phyloP scores from a whole-genome alignment of 2,329 filamentous ascomycete species.

The Scedosporium apiospermum region DNA sequence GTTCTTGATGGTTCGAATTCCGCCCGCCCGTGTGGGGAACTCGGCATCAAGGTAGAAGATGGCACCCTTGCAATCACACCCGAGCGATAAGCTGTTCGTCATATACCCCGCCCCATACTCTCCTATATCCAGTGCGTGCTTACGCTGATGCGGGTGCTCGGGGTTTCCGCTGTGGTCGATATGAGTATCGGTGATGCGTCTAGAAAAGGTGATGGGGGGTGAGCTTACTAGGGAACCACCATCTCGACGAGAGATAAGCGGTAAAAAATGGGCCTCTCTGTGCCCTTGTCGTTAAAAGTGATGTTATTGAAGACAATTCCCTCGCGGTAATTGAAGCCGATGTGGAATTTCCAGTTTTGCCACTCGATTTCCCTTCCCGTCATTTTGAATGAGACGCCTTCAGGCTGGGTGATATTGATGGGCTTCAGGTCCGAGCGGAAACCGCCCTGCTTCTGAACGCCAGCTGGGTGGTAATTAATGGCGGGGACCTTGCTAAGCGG shows the following conservation, averaged over 20 bases:
- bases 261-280: constrained; percentile 72
- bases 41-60: constrained; percentile 88
- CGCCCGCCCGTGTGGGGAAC: constrained; percentile 70
- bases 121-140: constrained; percentile 73
- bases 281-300: constrained; percentile 77
- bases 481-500: constrained; percentile 62
- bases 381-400: constrained; percentile 79
- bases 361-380: constrained; percentile 67
- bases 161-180: constrained; percentile 50
- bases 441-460: constrained; percentile 64
- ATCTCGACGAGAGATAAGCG: constrained; percentile 84
- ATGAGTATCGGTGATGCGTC: constrained; percentile 2
- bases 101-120: constrained; percentile 78
- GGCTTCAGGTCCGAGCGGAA: constrained; percentile 75
- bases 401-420: constrained; percentile 78
- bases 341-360: constrained; percentile 91
- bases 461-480: constrained; percentile 70
- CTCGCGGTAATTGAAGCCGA: constrained; percentile 92
- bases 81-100: constrained; percentile 67
- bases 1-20: constrained; percentile 77
- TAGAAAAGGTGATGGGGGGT: background rate
- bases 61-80: constrained; percentile 79
- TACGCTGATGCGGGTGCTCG: constrained; percentile 69
- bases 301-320: constrained; percentile 87
- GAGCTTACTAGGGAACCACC: constrained; percentile 68